Evolutionary conservation across 768 basidiomycete genomes (phyloP).

Genomic region (Artomyces pyxidatus): DNA sequence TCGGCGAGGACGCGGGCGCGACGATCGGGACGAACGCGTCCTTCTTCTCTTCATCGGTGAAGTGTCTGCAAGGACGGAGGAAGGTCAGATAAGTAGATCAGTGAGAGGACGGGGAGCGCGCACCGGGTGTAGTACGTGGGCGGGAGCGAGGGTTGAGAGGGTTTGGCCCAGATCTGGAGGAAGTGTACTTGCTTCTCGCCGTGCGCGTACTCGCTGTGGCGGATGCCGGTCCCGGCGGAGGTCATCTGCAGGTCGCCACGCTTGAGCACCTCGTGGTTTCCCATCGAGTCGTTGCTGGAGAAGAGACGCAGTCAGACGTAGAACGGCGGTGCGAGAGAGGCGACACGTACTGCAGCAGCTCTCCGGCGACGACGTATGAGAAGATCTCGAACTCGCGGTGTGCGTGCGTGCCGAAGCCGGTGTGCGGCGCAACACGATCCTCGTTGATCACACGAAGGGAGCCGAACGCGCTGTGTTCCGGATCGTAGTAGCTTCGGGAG

Average conservation of each 20-base stretch:
- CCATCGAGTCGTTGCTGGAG: slow-evolving; percentile 83
- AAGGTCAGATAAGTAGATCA: background rate
- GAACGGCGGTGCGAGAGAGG: background rate
- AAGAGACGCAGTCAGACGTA: background rate
- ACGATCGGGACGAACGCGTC: slow-evolving; percentile 56
- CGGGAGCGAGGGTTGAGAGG: slow-evolving; percentile 36
- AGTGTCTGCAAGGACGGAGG: slow-evolving; percentile 40
- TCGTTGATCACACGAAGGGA: slow-evolving; percentile 87
- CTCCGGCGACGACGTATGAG: slow-evolving; percentile 72
- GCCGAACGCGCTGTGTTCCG: slow-evolving; percentile 40
- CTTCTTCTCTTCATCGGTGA: slow-evolving; percentile 29
- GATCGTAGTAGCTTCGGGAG: background rate
- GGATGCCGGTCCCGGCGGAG: slow-evolving; percentile 85
- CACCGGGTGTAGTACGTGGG: slow-evolving; percentile 83
- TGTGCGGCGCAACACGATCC: slow-evolving; percentile 66
- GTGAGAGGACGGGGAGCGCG: slow-evolving; percentile 2
- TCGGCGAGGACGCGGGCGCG: slow-evolving; percentile 51
- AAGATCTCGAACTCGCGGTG: slow-evolving; percentile 90
- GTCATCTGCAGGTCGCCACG: slow-evolving; percentile 90
- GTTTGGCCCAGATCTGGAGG: slow-evolving; percentile 63
- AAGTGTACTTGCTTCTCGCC: slow-evolving; percentile 47
- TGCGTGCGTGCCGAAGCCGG: slow-evolving; percentile 81
- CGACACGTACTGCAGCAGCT: slow-evolving; percentile 69
- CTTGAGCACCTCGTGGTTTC: slow-evolving; percentile 80
- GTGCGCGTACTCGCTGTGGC: slow-evolving; percentile 65